Conservation (phyloP, 352 stramenopile genomes). For the Globisporangium splendens region DNA sequence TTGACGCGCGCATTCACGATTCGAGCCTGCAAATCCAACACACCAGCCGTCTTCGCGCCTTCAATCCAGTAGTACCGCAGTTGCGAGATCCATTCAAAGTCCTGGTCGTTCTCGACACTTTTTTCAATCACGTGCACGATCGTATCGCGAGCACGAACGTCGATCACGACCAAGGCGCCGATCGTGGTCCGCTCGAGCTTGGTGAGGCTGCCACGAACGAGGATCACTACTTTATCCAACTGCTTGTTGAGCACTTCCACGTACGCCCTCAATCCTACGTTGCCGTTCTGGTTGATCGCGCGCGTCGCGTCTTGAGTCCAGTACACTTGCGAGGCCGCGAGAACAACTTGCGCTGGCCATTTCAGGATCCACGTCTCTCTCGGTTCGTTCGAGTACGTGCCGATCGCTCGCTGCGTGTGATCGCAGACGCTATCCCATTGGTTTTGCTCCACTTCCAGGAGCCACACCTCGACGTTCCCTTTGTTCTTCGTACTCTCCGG, state of each 20-base stretch:
- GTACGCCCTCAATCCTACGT: conserved; percentile 72
- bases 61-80: conserved; percentile 93
- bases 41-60: conserved; percentile 39
- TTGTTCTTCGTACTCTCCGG: conserved; percentile 92
- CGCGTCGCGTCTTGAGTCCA: conserved; percentile 92
- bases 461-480: conserved; percentile 94
- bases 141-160: conserved; percentile 91
- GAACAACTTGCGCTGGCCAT: conserved; percentile 93
- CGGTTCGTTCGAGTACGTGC: conserved; percentile 71
- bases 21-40: conserved; percentile 77
- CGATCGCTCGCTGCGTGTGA: conserved; percentile 86
- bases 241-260: conserved; percentile 83
- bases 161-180: conserved; percentile 90
- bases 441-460: conserved; percentile 89
- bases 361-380: conserved; percentile 91
- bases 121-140: conserved; percentile 91
- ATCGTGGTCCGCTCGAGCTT: conserved; percentile 92
- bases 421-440: conserved; percentile 92
- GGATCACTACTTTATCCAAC: conserved; percentile 88
- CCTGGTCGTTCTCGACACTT: conserved; percentile 80
- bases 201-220: conserved; percentile 89
- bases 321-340: conserved; percentile 91
- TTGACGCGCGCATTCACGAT: conserved; percentile 88
- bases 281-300: conserved; percentile 72
- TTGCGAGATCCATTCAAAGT: conserved; percentile 94